Evolutionary conservation across 768 basidiomycete species (phyloP), one percentile per base, ranked within the genome.

Genomic region (Boletus rubroflammeus): DNA sequence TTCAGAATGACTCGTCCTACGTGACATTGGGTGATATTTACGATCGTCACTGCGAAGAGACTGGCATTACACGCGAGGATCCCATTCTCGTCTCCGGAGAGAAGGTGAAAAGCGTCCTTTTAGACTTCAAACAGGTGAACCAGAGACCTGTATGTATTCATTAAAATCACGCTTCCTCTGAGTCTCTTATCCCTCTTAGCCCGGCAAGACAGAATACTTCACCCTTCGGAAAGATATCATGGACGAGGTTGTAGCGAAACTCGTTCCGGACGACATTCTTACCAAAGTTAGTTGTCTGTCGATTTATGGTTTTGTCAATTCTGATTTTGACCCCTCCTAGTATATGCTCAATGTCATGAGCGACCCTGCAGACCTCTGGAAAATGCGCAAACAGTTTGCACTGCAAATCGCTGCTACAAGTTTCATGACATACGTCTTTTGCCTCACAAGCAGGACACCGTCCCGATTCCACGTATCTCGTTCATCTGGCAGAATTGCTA

Each of bases 351-450:
- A 81, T 32, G 87, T 88, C 23, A 96, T 98, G 91, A 75, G 79
- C 43, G 81, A 80, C 2, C 84, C 95, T 5, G 82, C 83, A 53
- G 91, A 94, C 62, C 78, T 98, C 3, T 99, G 96, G 96, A 81
- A 90, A 55, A 93, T 98, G 84, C 85, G 97, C 55, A 98, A 97
- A 74, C 95, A 98, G 72, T 97, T 98, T 71, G 87, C 95, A 9
- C 70, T 88, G 38, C 95, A 98, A 66, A 76, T 93, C 35, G 93
- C 97, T 6, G 81, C 90, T 1, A 84, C 83, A 40, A 88, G 90
- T 63, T 98, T 98, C 78, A 86, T 96, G 83, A 94, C 93, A 15
- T 96, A 88, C 66, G 76, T 90, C 28, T 81, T 97, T 62, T 88
- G 83, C 60, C 78, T 98, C 31, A 87, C 88, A 26, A 90, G 88